Evolutionary conservation across 306 rosid genomes (phyloP).

Genomic region (Neltuma alba): DNA sequence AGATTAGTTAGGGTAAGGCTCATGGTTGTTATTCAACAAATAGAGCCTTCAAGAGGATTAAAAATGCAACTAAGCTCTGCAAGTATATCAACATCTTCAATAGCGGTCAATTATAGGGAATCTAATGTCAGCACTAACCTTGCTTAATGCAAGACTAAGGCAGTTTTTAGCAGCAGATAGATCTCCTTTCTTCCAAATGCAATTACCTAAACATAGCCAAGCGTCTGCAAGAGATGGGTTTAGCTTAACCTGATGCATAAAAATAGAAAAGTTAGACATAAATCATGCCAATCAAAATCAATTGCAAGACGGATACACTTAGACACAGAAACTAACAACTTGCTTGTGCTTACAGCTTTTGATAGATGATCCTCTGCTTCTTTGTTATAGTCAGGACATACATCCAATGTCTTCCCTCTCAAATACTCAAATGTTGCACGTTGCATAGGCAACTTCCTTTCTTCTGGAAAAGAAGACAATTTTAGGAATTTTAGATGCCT

Average conservation of each 20-base stretch:
- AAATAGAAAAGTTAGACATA: slow-evolving; percentile 23
- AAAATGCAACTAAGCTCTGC: neutral
- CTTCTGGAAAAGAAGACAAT: slow-evolving; percentile 46
- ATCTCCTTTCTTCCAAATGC: slow-evolving; percentile 99
- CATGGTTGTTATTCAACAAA: slow-evolving; percentile 4
- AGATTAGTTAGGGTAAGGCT: neutral
- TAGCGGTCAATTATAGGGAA: neutral
- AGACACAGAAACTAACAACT: slow-evolving; percentile 29
- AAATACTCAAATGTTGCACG: slow-evolving; percentile 80
- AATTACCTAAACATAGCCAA: slow-evolving; percentile 94
- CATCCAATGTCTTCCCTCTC: slow-evolving; percentile 86
- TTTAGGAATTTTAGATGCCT: neutral
- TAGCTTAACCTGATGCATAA: slow-evolving; percentile 78
- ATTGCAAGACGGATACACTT: slow-evolving; percentile 10
- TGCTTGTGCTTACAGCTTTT: slow-evolving; percentile 66
- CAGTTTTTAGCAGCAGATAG: slow-evolving; percentile 82
- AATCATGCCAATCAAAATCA: slow-evolving; percentile 36
- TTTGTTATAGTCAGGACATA: slow-evolving; percentile 73
- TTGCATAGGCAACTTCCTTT: slow-evolving; percentile 67
- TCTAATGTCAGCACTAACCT: slow-evolving; percentile 53
- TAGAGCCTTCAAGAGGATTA: neutral
- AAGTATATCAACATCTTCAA: neutral
- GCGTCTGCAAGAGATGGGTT: slow-evolving; percentile 95
- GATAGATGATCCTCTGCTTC: slow-evolving; percentile 98
- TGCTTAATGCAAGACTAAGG: slow-evolving; percentile 76